A percentile compares a stretch with the other conserved stretches of the same genome.
phyloP scores from a whole-genome alignment of 305 asterid genomes.

The Ilex paraguariensis region DNA sequence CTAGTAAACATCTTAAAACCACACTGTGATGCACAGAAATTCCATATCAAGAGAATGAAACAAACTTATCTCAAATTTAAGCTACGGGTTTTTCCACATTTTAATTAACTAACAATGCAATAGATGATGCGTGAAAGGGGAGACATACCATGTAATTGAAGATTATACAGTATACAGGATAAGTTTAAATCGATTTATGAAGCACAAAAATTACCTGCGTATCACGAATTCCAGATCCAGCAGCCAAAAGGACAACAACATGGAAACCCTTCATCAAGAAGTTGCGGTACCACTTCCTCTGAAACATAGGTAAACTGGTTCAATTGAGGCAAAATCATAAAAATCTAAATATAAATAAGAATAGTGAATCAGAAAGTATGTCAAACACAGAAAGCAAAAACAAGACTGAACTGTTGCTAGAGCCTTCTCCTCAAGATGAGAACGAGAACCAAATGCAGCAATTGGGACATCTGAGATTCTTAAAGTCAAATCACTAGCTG shows the following conservation, averaged over 20 bases:
- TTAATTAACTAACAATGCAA: no score
- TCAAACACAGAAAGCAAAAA: slow-evolving; percentile 12
- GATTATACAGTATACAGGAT: neutral
- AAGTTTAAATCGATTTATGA: slow-evolving; percentile 5
- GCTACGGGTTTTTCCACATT: neutral
- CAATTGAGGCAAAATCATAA: no score
- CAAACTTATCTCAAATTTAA: neutral
- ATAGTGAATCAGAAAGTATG: no score
- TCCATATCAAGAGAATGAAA: slow-evolving; percentile 13
- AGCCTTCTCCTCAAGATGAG: slow-evolving; percentile 98
- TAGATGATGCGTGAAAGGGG: no score
- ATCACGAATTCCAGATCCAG: slow-evolving; percentile 93
- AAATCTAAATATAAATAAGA: no score
- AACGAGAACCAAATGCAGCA: slow-evolving; percentile 98
- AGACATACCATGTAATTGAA: no score
- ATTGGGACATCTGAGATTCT: slow-evolving; percentile 68
- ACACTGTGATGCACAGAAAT: slow-evolving; percentile 50
- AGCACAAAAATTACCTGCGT: slow-evolving; percentile 54
- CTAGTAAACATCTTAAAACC: slow-evolving; percentile 98
- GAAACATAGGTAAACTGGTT: slow-evolving; percentile 25
- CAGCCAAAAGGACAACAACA: slow-evolving; percentile 89
- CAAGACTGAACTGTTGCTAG: slow-evolving; percentile 79
- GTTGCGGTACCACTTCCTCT: slow-evolving; percentile 98
- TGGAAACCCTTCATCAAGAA: slow-evolving; percentile 98
- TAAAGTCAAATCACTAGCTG: slow-evolving; percentile 39